phyloP scores from a whole-genome alignment of 441 rosid species.

The Pelargonium myrrhifolium region DNA sequence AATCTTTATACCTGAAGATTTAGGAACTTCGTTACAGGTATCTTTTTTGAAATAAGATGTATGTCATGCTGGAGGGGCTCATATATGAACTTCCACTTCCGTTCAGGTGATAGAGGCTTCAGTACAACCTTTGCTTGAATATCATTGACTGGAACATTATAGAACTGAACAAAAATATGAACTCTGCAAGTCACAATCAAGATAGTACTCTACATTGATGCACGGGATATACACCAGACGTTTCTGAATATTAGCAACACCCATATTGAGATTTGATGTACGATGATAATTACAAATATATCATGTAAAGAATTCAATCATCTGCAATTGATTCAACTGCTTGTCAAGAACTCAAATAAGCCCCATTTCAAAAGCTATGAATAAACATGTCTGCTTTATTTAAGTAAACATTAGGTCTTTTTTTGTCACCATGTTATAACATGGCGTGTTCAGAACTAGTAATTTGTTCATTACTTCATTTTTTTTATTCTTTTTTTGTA shows the following conservation, averaged over 20 bases:
- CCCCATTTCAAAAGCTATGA: too few species aligned
- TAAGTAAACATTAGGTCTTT: too few species aligned
- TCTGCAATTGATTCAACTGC: too few species aligned
- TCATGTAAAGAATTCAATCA: too few species aligned
- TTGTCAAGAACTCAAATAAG: too few species aligned
- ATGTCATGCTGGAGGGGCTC: conserved; percentile 75
- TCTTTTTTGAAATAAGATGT: conserved; percentile 68
- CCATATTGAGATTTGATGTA: too few species aligned
- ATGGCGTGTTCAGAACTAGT: too few species aligned
- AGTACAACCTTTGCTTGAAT: conserved; percentile 74
- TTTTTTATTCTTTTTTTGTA: too few species aligned
- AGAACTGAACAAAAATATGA: conserved; percentile 44
- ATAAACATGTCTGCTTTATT: too few species aligned
- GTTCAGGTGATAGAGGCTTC: conserved; percentile 66
- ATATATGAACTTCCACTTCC: conserved; percentile 70
- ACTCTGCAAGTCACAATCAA: conserved; percentile 13
- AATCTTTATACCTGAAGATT: conserved; percentile 62
- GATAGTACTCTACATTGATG: conserved; percentile 10
- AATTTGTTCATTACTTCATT: too few species aligned
- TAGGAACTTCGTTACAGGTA: conserved; percentile 72
- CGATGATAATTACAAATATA: background rate
- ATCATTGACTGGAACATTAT: conserved; percentile 77
- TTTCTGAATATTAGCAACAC: background rate
- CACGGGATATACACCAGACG: background rate
- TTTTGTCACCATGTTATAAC: too few species aligned